phyloP scores from a whole-genome alignment of 2,329 filamentous ascomycete species.

The Calonectria leucothoes region DNA sequence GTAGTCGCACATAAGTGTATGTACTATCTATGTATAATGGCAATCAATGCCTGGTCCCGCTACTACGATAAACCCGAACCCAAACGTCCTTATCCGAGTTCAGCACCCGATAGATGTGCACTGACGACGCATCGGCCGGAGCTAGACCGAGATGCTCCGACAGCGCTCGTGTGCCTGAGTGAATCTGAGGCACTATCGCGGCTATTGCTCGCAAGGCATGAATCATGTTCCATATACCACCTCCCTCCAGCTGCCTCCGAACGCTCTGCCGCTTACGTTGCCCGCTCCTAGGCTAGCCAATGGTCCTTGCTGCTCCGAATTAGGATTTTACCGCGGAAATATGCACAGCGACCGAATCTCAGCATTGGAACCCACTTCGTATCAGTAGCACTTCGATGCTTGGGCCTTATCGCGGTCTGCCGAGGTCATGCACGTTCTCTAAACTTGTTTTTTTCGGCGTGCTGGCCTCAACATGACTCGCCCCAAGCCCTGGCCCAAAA shows the following conservation, averaged over 20 bases:
- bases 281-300: neutral
- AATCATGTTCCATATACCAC: neutral
- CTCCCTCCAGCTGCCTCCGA: neutral
- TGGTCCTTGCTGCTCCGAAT: neutral
- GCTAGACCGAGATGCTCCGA: neutral
- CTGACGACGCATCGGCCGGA: neutral
- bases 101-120: neutral
- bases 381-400: neutral
- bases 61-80: neutral
- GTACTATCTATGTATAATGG: neutral
- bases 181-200: neutral
- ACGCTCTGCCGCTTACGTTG: neutral
- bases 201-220: neutral
- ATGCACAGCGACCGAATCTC: neutral
- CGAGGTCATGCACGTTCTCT: neutral
- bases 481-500: neutral
- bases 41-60: neutral
- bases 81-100: neutral
- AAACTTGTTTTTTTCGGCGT: neutral
- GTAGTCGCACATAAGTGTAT: neutral
- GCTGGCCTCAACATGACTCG: neutral
- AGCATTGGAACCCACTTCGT: neutral
- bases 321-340: neutral
- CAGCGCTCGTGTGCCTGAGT: neutral
- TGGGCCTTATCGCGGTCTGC: neutral